phyloP scores from a whole-genome alignment of 805 yeast species.

The Kluyveromyces dobzhanskii region DNA sequence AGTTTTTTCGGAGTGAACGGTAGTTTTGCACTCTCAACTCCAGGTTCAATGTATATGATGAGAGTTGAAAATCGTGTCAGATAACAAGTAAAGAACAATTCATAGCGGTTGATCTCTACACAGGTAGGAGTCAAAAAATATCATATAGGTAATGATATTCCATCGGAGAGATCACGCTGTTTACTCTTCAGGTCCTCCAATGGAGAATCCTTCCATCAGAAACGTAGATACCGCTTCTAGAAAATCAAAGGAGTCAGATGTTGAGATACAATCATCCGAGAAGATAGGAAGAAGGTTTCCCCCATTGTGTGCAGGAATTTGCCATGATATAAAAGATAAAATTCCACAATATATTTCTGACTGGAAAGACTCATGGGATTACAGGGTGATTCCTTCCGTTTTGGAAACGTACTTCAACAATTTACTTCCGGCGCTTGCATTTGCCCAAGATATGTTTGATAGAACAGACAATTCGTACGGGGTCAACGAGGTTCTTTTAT shows the following conservation, averaged over 20 bases:
- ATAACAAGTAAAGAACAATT: too few species aligned
- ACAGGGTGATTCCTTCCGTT: slow-evolving; percentile 81
- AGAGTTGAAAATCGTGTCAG: too few species aligned
- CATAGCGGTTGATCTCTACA: too few species aligned
- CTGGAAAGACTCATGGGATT: slow-evolving; percentile 75
- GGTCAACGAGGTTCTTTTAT: slow-evolving; percentile 76
- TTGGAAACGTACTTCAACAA: slow-evolving; percentile 83
- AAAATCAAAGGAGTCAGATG: neutral
- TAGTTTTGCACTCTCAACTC: too few species aligned
- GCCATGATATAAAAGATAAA: slow-evolving; percentile 30
- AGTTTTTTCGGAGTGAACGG: too few species aligned
- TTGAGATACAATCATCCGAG: neutral
- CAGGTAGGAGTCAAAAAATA: too few species aligned
- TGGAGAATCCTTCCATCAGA: too few species aligned
- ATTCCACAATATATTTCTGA: slow-evolving; percentile 67
- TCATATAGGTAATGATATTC: too few species aligned
- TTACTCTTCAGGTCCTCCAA: too few species aligned
- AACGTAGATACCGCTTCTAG: neutral
- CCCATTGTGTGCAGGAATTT: slow-evolving; percentile 27
- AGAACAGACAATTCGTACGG: slow-evolving; percentile 83
- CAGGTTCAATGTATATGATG: too few species aligned
- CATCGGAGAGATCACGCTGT: too few species aligned
- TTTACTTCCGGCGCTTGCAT: slow-evolving; percentile 85
- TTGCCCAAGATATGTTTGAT: slow-evolving; percentile 96
- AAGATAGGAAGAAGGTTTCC: neutral